Percentiles rank a stretch among this genome's conserved stretches.
Evolutionary conservation across 441 rosid species (phyloP).

Genomic region (Populus hybrid): DNA sequence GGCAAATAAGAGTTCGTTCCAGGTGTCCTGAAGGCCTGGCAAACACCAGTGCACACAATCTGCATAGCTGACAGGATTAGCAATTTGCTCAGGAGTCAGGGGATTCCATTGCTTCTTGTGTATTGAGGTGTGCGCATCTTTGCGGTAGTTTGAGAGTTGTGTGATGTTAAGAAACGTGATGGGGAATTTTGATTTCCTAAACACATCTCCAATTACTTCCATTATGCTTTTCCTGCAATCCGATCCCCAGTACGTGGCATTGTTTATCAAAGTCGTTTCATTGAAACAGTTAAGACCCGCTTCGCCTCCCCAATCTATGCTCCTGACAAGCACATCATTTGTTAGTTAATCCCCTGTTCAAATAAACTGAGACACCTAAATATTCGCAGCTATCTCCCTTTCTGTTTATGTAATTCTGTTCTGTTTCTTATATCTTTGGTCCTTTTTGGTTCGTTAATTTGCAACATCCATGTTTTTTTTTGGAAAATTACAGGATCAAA

Average conservation of each 20-base stretch:
- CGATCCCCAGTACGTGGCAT: slow-evolving; percentile 69
- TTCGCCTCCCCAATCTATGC: slow-evolving; percentile 81
- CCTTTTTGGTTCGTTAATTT: neutral
- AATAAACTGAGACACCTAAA: neutral
- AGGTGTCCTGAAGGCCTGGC: slow-evolving; percentile 92
- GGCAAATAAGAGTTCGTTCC: slow-evolving; percentile 87
- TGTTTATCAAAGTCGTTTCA: slow-evolving; percentile 55
- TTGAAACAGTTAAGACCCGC: slow-evolving; percentile 66
- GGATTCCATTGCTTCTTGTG: slow-evolving; percentile 91
- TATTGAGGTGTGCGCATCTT: slow-evolving; percentile 84
- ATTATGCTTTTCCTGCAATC: slow-evolving; percentile 64
- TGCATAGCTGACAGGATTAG: slow-evolving; percentile 76
- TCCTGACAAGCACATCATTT: slow-evolving; percentile 31
- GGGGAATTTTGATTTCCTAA: slow-evolving; percentile 47
- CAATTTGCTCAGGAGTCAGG: slow-evolving; percentile 64
- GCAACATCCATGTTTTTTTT: neutral
- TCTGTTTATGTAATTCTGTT: neutral
- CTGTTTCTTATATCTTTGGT: neutral
- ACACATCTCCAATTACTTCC: slow-evolving; percentile 71
- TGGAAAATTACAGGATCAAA: neutral
- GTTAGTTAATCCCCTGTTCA: neutral
- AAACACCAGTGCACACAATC: slow-evolving; percentile 95
- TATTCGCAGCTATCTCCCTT: neutral
- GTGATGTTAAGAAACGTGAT: slow-evolving; percentile 75
- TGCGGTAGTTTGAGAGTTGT: slow-evolving; percentile 74